Evolutionary conservation across 2,329 filamentous ascomycete species (phyloP).

Genomic region (Scedosporium minutisporum): DNA sequence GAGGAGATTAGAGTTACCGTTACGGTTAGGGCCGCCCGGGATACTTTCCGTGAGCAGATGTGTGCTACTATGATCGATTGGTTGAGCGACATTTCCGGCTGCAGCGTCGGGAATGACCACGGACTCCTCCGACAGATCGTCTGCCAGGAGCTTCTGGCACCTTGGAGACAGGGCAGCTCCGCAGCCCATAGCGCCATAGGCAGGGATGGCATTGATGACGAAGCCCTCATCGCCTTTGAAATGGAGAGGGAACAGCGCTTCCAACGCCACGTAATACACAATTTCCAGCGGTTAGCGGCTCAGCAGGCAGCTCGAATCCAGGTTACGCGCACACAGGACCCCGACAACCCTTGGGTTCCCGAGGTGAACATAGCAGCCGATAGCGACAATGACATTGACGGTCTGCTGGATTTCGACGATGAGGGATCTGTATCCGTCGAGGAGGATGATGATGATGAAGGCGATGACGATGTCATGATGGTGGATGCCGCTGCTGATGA

Average conservation of each 20-base stretch:
- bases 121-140: conserved; percentile 71
- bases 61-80: conserved; percentile 96
- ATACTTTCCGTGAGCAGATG: conserved; percentile 98
- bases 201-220: conserved; percentile 71
- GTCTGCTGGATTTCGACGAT: conserved; percentile 24
- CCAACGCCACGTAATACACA: conserved; percentile 24
- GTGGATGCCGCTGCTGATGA: conserved; percentile 38
- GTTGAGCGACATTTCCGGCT: conserved; percentile 86
- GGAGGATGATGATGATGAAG: conserved; percentile 33
- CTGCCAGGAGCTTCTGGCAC: conserved; percentile 82
- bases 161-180: conserved; percentile 79
- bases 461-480: conserved; percentile 50
- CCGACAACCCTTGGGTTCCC: conserved; percentile 27
- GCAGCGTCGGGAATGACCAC: conserved; percentile 70
- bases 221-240: conserved; percentile 53
- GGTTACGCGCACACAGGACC: conserved; percentile 7
- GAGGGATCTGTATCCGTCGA: conserved; percentile 21
- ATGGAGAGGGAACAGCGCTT: conserved; percentile 23
- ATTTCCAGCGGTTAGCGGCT: conserved; percentile 16
- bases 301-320: conserved; percentile 13
- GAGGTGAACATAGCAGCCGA: conserved; percentile 34
- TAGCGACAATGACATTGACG: conserved; percentile 29
- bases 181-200: conserved; percentile 73
- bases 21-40: conserved; percentile 83
- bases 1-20: conserved; percentile 95